Evolutionary conservation across 2,329 filamentous ascomycete species (phyloP).

Genomic region (Aspergillus persii): DNA sequence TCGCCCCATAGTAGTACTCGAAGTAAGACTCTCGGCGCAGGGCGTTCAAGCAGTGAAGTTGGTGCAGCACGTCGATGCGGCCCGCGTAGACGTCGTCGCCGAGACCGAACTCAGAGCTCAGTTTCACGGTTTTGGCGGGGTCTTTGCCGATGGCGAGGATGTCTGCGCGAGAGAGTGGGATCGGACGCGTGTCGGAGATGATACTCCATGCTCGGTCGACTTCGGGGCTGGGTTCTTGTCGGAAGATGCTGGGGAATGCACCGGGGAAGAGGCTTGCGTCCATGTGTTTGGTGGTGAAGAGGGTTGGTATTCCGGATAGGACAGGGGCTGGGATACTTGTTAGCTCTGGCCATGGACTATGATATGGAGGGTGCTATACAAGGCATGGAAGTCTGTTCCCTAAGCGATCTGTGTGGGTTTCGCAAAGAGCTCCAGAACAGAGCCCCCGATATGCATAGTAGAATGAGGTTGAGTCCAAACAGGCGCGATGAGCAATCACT

Average conservation of each 20-base stretch:
- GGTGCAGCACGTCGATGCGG: slow-evolving; percentile 5
- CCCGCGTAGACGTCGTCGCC: not conserved
- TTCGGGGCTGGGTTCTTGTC: slow-evolving; percentile 1
- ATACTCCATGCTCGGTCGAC: slow-evolving; percentile 3
- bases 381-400: too few species aligned
- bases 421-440: too few species aligned
- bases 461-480: too few species aligned
- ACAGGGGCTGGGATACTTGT: not conserved
- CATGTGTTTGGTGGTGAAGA: not conserved
- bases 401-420: too few species aligned
- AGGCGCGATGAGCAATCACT: too few species aligned
- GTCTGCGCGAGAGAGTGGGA: not conserved
- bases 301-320: not conserved
- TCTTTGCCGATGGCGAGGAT: slow-evolving; percentile 1
- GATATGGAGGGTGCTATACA: too few species aligned
- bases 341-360: too few species aligned
- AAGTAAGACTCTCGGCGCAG: slow-evolving; percentile 3
- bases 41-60: slow-evolving; percentile 5
- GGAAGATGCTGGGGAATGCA: not conserved
- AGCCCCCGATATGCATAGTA: too few species aligned
- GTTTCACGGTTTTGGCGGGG: not conserved
- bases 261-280: not conserved
- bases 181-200: not conserved
- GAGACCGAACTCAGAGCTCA: slow-evolving; percentile 1
- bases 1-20: not conserved